These are phyloP conservation scores for Ganoderma leucocontextum DNA, from an alignment of 1,284 basidiomycete species.

Conservation along the genomic window DNA sequence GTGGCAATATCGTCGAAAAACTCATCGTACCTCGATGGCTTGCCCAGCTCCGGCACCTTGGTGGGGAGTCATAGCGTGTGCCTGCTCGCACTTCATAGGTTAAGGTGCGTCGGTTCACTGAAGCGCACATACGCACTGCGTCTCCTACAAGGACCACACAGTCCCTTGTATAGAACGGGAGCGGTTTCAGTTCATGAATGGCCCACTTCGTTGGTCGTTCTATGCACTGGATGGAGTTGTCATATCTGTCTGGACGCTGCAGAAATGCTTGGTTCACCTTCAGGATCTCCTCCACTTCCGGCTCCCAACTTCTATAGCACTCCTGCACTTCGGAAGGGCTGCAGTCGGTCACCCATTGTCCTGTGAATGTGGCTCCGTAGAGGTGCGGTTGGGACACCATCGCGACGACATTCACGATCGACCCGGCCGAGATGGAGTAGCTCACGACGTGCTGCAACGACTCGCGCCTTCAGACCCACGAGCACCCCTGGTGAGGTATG, in stretches of 20 bases:
- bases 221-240: conserved; percentile 35
- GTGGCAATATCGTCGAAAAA: background rate
- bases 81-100: conserved; percentile 31
- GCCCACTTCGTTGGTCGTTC: conserved; percentile 44
- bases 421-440: conserved; percentile 43
- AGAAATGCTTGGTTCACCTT: conserved; percentile 31
- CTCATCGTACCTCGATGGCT: conserved; percentile 42
- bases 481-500: background rate
- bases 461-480: no score
- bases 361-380: conserved; percentile 37
- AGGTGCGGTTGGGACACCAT: conserved; percentile 36
- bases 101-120: no score
- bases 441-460: conserved; percentile 43
- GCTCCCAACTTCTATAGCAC: conserved; percentile 43
- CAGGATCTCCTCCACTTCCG: conserved; percentile 42
- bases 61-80: conserved; percentile 46
- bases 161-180: conserved; percentile 26
- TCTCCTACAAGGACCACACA: conserved; percentile 31
- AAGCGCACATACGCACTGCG: conserved; percentile 21
- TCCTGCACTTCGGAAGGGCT: conserved; percentile 37
- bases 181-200: conserved; percentile 38
- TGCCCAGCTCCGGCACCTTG: conserved; percentile 47
- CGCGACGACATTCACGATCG: conserved; percentile 43
- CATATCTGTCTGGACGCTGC: no score
- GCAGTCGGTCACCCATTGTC: conserved; percentile 41